Percentiles rank a stretch among this genome's conserved stretches.
Evolutionary conservation across 2,329 filamentous ascomycete species (phyloP).

Genomic region (Fusarium caatingaense): DNA sequence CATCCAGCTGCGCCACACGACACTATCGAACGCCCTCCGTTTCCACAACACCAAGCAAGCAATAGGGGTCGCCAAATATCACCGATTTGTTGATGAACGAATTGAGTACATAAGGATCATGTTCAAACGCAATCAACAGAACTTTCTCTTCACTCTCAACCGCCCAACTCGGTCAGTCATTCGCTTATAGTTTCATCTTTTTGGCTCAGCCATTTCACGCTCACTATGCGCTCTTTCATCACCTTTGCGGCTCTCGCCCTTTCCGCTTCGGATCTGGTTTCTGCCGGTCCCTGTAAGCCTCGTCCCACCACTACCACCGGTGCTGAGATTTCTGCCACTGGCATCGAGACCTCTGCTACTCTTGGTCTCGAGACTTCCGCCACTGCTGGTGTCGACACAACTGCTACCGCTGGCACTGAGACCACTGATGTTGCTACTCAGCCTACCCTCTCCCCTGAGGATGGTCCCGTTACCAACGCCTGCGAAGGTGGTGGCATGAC

Average conservation of each 20-base stretch:
- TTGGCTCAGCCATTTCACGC: background rate
- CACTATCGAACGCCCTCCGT: constrained; percentile 14
- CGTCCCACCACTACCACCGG: background rate
- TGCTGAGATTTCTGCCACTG: background rate
- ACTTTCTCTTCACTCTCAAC: constrained; percentile 1
- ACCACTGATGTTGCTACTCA: background rate
- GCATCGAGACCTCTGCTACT: background rate
- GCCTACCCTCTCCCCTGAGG: background rate
- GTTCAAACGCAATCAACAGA: background rate
- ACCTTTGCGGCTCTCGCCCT: constrained; percentile 31
- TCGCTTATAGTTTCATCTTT: background rate
- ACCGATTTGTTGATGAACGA: background rate
- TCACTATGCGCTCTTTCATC: constrained; percentile 34
- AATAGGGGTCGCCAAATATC: background rate
- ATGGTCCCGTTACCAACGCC: constrained; percentile 13
- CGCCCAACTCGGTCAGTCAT: constrained; percentile 31
- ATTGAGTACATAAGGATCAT: background rate
- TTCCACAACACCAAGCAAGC: background rate
- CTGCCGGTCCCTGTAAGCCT: constrained; percentile 29
- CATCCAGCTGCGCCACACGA: constrained; percentile 1
- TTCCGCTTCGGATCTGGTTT: constrained; percentile 18
- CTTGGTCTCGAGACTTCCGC: background rate
- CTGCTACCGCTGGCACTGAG: background rate
- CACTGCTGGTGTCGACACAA: background rate
- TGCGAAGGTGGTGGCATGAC: constrained; percentile 13